Conservation (phyloP, 495 filamentous ascomycete species). For the Penicillium fimorum region DNA sequence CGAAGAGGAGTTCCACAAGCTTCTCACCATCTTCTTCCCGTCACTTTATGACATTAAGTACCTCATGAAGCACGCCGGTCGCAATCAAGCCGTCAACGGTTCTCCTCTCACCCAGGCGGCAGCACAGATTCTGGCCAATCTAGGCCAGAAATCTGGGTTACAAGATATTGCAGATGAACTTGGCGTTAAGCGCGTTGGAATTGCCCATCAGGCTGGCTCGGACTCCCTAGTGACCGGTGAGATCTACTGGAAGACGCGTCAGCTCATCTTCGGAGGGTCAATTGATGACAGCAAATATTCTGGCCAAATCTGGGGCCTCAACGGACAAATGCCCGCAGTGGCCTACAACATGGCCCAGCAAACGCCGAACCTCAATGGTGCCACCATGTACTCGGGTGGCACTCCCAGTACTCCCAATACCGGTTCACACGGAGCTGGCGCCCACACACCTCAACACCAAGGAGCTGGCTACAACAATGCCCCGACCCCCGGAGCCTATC, state of each 20-base stretch:
- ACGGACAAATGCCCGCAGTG: constrained; percentile 55
- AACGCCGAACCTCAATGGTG: constrained; percentile 58
- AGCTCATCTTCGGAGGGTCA: constrained; percentile 78
- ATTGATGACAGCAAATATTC: constrained; percentile 72
- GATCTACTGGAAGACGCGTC: constrained; percentile 85
- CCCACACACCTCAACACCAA: constrained; percentile 59
- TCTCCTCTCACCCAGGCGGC: constrained; percentile 60
- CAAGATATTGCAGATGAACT: constrained; percentile 93
- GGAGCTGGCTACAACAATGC: constrained; percentile 48
- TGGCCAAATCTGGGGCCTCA: constrained; percentile 87
- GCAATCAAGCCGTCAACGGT: constrained; percentile 59
- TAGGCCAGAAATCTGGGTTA: constrained; percentile 82
- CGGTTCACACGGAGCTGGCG: constrained; percentile 48
- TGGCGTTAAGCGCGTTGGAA: constrained; percentile 79
- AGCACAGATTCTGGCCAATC: constrained; percentile 67
- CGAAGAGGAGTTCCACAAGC: constrained; percentile 79
- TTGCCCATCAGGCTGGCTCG: constrained; percentile 84
- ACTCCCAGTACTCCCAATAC: constrained; percentile 72
- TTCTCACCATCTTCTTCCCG: constrained; percentile 89
- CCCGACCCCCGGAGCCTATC: constrained; percentile 63
- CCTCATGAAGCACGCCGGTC: constrained; percentile 82
- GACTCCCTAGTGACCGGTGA: constrained; percentile 91
- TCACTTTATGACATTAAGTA: constrained; percentile 94
- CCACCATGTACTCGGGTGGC: constrained; percentile 57
- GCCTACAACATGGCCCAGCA: constrained; percentile 46